Percentiles rank a stretch among this genome's conserved stretches.
These are phyloP conservation scores for Linaria vulgaris DNA, from an alignment of 257 asterid species.

Conservation along the genomic window DNA sequence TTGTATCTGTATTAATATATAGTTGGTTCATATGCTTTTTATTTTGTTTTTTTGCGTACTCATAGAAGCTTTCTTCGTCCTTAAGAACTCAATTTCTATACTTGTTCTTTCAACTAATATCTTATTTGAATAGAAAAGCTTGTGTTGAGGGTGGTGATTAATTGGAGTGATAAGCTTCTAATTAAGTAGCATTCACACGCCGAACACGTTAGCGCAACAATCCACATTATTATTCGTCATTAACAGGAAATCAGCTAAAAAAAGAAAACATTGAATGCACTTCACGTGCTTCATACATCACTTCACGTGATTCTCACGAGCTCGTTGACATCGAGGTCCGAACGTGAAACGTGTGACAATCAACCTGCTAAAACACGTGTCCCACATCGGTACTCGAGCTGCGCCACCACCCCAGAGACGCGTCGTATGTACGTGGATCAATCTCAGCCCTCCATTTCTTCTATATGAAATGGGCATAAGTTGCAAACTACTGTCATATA, in stretches of 20 bases:
- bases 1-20: too few relatives aligned
- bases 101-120: too few relatives aligned
- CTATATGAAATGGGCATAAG: too few relatives aligned
- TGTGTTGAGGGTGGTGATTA: too few relatives aligned
- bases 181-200: constrained; percentile 8
- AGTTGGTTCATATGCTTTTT: too few relatives aligned
- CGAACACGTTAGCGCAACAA: constrained; percentile 18
- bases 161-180: too few relatives aligned
- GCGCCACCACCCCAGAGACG: constrained; percentile 10
- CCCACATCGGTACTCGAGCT: constrained; percentile 1
- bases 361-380: constrained; percentile 23
- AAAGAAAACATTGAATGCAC: constrained; percentile 31
- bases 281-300: constrained; percentile 30
- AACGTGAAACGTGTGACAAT: constrained; percentile 29
- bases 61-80: too few relatives aligned
- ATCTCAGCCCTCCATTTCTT: background rate
- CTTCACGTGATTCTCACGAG: constrained; percentile 35
- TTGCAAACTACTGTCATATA: too few relatives aligned
- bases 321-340: constrained; percentile 17
- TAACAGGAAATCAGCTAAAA: background rate
- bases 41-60: too few relatives aligned
- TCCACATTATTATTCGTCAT: background rate
- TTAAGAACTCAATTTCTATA: too few relatives aligned
- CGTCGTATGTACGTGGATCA: background rate
- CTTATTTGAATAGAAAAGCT: too few relatives aligned